These are phyloP conservation scores for Nannizzia gypsea DNA, from an alignment of 2,329 filamentous ascomycete species.

Conservation along the genomic window DNA sequence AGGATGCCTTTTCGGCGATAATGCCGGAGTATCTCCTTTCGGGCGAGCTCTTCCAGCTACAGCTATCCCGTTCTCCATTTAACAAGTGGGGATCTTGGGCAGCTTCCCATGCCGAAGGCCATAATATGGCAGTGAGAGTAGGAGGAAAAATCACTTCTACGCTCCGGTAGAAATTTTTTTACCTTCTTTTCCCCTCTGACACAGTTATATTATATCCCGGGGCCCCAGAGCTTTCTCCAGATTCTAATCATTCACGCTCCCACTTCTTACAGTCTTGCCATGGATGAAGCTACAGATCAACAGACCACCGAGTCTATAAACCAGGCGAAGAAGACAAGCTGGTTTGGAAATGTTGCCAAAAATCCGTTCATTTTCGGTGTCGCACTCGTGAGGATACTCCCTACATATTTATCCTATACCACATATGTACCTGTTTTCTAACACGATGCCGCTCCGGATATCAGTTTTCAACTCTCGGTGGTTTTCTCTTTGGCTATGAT, in stretches of 20 bases:
- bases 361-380: slow-evolving; percentile 38
- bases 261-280: not conserved
- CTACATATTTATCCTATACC: not conserved
- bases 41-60: not conserved
- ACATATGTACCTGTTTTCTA: slow-evolving; percentile 4
- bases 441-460: not conserved
- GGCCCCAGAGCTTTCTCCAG: not conserved
- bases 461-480: slow-evolving; percentile 33
- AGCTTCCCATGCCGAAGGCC: not conserved
- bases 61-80: not conserved
- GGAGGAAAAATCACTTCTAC: not conserved
- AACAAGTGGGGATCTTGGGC: not conserved
- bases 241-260: not conserved
- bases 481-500: slow-evolving; percentile 40
- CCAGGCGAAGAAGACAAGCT: not conserved
- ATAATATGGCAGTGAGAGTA: too few species aligned
- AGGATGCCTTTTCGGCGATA: not conserved
- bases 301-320: not conserved
- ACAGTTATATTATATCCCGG: not conserved
- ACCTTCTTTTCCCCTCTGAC: not conserved
- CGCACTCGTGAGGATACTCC: slow-evolving; percentile 26
- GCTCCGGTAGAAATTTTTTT: not conserved
- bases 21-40: not conserved
- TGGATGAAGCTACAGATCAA: not conserved
- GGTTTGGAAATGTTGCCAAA: slow-evolving; percentile 18